Evolutionary conservation across 2,329 filamentous ascomycete genomes (phyloP).

Genomic region (Phaeosphaeriaceae sp.): DNA sequence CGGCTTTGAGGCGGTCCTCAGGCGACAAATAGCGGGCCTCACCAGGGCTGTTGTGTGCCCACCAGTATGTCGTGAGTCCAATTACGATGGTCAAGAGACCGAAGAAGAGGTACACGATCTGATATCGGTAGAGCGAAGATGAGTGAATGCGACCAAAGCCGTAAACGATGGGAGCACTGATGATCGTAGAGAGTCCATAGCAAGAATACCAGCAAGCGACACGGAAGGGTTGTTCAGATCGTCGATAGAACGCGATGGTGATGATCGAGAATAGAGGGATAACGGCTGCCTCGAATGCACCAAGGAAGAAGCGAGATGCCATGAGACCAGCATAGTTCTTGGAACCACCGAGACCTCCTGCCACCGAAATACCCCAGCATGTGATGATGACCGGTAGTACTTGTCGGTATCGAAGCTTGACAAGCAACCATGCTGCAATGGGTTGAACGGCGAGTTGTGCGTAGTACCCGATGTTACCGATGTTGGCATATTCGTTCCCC

Average conservation of each 20-base stretch:
- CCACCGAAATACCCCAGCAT: slow-evolving; percentile 59
- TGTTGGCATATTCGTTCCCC: slow-evolving; percentile 57
- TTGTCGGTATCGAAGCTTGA: slow-evolving; percentile 49
- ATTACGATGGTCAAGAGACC: slow-evolving; percentile 51
- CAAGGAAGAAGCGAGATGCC: slow-evolving; percentile 30
- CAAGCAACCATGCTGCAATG: slow-evolving; percentile 59
- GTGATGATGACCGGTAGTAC: slow-evolving; percentile 30
- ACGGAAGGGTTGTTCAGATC: slow-evolving; percentile 29
- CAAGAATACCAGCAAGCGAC: slow-evolving; percentile 69
- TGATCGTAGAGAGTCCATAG: slow-evolving; percentile 67
- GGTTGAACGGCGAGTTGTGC: slow-evolving; percentile 62
- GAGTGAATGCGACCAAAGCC: slow-evolving; percentile 65
- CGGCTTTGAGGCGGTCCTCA: slow-evolving; percentile 71
- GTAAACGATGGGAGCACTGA: slow-evolving; percentile 68
- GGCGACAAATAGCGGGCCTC: slow-evolving; percentile 68
- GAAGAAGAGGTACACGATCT: slow-evolving; percentile 60
- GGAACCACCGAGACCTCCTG: slow-evolving; percentile 30
- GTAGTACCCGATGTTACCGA: slow-evolving; percentile 58
- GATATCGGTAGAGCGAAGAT: slow-evolving; percentile 67
- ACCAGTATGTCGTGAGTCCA: slow-evolving; percentile 52
- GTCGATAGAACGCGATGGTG: slow-evolving; percentile 32
- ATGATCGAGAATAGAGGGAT: slow-evolving; percentile 36
- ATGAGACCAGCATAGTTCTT: slow-evolving; percentile 27
- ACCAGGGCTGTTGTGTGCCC: slow-evolving; percentile 64
- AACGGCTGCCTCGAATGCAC: slow-evolving; percentile 36